phyloP scores from a whole-genome alignment of 306 rosid genomes.

The Citrullus mucosospermus region DNA sequence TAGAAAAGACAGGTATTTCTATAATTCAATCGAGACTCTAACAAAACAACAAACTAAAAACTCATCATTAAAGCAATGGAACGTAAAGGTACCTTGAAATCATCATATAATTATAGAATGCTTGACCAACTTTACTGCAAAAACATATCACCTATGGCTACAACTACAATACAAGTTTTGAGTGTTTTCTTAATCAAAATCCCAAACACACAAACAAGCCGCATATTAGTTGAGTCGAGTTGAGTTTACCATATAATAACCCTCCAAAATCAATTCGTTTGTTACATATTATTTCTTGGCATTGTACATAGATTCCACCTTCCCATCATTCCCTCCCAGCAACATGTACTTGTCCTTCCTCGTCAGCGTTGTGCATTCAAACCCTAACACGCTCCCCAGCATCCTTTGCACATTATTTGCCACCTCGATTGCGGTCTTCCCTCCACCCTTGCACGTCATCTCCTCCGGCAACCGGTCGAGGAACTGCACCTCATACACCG shows the following conservation, averaged over 20 bases:
- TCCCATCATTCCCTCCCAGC: constrained; percentile 95
- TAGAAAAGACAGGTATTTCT: no score
- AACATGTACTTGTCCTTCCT: constrained; percentile 78
- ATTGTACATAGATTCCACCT: constrained; percentile 68
- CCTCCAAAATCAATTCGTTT: not conserved
- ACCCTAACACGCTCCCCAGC: constrained; percentile 63
- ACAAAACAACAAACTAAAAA: no score
- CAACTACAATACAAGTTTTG: not conserved
- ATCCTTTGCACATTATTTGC: constrained; percentile 90
- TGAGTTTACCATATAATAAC: no score
- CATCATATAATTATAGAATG: no score
- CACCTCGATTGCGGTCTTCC: constrained; percentile 83
- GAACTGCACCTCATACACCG: constrained; percentile 53
- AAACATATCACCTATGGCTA: not conserved
- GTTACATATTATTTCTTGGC: constrained; percentile 28
- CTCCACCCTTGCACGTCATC: constrained; percentile 63
- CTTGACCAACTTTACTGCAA: no score
- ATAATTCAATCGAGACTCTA: no score
- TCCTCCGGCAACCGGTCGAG: constrained; percentile 63
- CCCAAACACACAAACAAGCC: not conserved
- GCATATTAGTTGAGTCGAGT: no score
- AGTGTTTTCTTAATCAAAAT: not conserved
- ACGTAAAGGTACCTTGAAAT: no score
- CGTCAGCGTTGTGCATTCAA: constrained; percentile 73
- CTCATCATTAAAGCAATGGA: no score